Evolutionary conservation across 1,284 basidiomycete species (phyloP).

Genomic region (Anthracocystis walkeri): DNA sequence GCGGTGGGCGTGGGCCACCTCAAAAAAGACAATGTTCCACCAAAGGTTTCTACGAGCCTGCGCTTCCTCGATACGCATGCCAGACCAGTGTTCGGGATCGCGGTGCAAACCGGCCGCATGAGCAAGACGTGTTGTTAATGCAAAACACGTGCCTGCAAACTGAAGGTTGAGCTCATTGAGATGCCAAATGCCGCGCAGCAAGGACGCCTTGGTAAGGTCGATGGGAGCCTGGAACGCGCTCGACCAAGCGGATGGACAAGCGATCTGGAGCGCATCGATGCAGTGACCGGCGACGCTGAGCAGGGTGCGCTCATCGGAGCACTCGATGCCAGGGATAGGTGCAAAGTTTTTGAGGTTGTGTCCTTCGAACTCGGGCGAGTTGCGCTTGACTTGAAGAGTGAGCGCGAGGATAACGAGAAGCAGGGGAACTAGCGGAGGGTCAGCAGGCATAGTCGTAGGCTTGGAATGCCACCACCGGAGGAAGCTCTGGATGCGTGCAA

Average conservation of each 20-base stretch:
- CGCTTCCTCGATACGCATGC: conserved; percentile 59
- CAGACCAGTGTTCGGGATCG: conserved; percentile 57
- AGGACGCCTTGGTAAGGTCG: conserved; percentile 58
- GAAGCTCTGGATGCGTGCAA: conserved; percentile 57
- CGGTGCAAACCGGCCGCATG: conserved; percentile 61
- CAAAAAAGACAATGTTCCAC: conserved; percentile 56
- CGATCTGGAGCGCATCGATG: conserved; percentile 59
- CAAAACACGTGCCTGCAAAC: conserved; percentile 59
- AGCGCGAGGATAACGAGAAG: conserved; percentile 61
- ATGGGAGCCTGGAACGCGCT: conserved; percentile 61
- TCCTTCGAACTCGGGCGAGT: conserved; percentile 38
- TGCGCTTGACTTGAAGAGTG: conserved; percentile 56
- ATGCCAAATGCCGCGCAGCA: conserved; percentile 62
- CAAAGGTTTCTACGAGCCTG: conserved; percentile 58
- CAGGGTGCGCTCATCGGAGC: conserved; percentile 54
- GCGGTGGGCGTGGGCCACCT: conserved; percentile 50
- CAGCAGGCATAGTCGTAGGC: conserved; percentile 60
- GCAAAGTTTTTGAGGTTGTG: conserved; percentile 35
- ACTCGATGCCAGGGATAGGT: conserved; percentile 39
- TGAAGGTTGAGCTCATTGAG: conserved; percentile 60
- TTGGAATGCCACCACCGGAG: conserved; percentile 62
- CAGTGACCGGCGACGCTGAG: conserved; percentile 59
- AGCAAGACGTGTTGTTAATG: conserved; percentile 54
- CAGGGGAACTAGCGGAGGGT: conserved; percentile 59
- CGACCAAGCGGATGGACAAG: conserved; percentile 59